Evolutionary conservation across 2,329 filamentous ascomycete genomes (phyloP).

Genomic region (Venturia effusa): DNA sequence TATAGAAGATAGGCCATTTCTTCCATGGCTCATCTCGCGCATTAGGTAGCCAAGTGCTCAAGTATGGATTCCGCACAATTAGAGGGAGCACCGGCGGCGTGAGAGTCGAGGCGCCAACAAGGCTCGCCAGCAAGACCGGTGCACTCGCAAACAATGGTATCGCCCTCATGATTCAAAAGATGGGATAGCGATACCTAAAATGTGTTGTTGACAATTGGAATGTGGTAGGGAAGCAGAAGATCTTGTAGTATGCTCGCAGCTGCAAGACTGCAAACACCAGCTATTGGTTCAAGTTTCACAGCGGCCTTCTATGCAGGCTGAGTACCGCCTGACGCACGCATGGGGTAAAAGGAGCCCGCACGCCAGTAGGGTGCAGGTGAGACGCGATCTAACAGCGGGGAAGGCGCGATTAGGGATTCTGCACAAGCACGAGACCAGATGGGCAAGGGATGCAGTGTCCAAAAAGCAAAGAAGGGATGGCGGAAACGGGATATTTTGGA

Average conservation of each 20-base stretch:
- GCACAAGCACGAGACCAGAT: neutral
- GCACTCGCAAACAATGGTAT: neutral
- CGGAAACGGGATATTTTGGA: neutral
- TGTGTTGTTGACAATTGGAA: neutral
- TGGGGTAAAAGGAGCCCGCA: neutral
- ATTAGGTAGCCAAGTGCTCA: constrained; percentile 46
- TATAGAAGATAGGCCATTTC: constrained; percentile 81
- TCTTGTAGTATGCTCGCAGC: neutral
- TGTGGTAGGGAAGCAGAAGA: neutral
- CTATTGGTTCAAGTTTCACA: neutral
- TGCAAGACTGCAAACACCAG: neutral
- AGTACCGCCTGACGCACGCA: neutral
- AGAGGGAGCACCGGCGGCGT: constrained; percentile 42
- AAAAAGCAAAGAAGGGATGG: neutral
- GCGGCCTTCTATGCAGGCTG: neutral
- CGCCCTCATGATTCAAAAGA: neutral
- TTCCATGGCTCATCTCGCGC: constrained; percentile 68
- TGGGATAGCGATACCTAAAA: neutral
- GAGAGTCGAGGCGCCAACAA: constrained; percentile 27
- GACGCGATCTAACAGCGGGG: neutral
- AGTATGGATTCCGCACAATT: constrained; percentile 40
- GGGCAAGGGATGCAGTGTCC: neutral
- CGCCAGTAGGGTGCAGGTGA: neutral
- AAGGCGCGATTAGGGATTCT: neutral
- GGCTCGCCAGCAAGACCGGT: constrained; percentile 3